These are phyloP conservation scores for Nicotiana otophora DNA, from an alignment of 257 asterid species.

Conservation along the genomic window DNA sequence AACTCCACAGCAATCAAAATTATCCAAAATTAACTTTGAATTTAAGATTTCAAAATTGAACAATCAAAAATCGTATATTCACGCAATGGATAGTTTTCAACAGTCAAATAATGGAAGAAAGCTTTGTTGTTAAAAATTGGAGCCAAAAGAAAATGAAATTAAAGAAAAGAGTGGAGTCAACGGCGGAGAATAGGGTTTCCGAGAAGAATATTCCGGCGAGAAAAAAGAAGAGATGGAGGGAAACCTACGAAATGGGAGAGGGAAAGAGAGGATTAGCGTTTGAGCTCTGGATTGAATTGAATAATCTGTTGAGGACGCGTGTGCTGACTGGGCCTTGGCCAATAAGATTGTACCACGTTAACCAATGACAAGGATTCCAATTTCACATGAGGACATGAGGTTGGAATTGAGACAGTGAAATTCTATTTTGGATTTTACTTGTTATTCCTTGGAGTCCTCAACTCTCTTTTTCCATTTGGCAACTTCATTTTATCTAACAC, in stretches of 20 bases:
- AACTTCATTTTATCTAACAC: too few species aligned
- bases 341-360: not conserved
- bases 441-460: not conserved
- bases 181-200: not conserved
- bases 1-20: not conserved
- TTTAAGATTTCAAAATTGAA: not conserved
- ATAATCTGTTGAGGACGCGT: not conserved
- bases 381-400: not conserved
- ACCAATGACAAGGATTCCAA: not conserved
- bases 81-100: not conserved
- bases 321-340: not conserved
- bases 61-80: not conserved
- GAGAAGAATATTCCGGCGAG: constrained; percentile 2
- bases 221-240: not conserved
- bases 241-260: constrained; percentile 14
- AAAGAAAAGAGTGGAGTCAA: not conserved
- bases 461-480: not conserved
- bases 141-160: not conserved
- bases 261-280: constrained; percentile 2
- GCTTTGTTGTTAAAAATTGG: not conserved
- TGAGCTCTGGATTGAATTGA: constrained; percentile 1
- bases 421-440: not conserved
- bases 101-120: not conserved
- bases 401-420: not conserved
- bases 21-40: not conserved